Conservation (phyloP, 192 early-diverging fungal genomes). For the Kappamyces sp. region DNA sequence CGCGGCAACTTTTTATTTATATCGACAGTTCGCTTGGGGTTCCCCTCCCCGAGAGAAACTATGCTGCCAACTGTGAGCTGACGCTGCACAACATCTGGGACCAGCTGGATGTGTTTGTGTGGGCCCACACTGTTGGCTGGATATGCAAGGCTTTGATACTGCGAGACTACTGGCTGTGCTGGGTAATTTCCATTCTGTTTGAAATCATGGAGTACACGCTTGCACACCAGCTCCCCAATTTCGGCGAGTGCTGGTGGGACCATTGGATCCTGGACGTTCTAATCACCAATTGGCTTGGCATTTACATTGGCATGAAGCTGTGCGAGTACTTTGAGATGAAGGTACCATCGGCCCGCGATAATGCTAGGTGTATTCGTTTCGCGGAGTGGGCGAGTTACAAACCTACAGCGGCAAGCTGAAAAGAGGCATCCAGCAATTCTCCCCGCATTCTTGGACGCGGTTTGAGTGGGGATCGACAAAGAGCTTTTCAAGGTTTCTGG, state of each 20-base stretch:
- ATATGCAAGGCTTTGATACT: slow-evolving; percentile 88
- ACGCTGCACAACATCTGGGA: slow-evolving; percentile 52
- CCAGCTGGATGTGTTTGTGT: slow-evolving; percentile 89
- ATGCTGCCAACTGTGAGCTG: slow-evolving; percentile 82
- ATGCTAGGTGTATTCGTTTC: slow-evolving; percentile 82
- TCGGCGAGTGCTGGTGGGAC: slow-evolving; percentile 99
- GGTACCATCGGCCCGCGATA: slow-evolving; percentile 17
- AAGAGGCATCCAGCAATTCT: slow-evolving; percentile 85
- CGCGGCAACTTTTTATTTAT: slow-evolving; percentile 69
- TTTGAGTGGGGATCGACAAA: slow-evolving; percentile 88
- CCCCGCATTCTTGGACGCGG: slow-evolving; percentile 88
- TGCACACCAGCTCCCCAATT: slow-evolving; percentile 92
- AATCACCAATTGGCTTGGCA: slow-evolving; percentile 88
- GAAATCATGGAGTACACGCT: slow-evolving; percentile 94
- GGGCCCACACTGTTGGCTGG: slow-evolving; percentile 92
- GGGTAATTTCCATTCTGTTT: slow-evolving; percentile 92
- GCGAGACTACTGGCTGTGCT: slow-evolving; percentile 91
- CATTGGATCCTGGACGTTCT: slow-evolving; percentile 95
- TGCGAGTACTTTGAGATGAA: slow-evolving; percentile 96
- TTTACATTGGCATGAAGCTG: slow-evolving; percentile 91
- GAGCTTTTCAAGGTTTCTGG: slow-evolving; percentile 80
- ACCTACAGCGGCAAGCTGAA: slow-evolving; percentile 80
- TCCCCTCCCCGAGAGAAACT: slow-evolving; percentile 83
- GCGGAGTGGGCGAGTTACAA: slow-evolving; percentile 78
- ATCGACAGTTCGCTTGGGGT: slow-evolving; percentile 76